A percentile compares a stretch with the other conserved stretches of the same genome.
These are phyloP conservation scores for Pseudogymnoascus destructans DNA, from an alignment of 2,329 filamentous ascomycete genomes.

Conservation along the genomic window DNA sequence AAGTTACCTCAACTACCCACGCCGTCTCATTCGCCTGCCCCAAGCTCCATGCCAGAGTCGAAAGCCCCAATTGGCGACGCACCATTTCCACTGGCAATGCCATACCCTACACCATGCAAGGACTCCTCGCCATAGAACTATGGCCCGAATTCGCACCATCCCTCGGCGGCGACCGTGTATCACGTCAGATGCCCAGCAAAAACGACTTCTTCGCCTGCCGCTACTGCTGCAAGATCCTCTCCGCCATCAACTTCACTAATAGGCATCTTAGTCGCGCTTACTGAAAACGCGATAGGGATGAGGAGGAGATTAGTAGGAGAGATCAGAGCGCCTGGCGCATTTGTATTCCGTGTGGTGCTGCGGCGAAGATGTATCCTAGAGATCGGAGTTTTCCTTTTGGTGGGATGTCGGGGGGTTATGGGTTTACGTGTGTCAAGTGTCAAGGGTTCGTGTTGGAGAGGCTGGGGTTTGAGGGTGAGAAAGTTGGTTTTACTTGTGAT, in stretches of 20 bases:
- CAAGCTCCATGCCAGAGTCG: neutral
- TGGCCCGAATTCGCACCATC: neutral
- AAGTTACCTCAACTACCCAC: neutral
- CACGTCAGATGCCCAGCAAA: neutral
- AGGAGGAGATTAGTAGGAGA: too few relatives aligned
- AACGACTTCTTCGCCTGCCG: neutral
- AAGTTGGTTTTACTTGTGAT: neutral
- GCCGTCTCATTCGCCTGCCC: neutral
- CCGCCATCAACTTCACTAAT: neutral
- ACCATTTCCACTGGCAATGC: too few relatives aligned
- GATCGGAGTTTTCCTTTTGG: neutral
- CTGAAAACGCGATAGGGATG: neutral
- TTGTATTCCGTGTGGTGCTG: neutral
- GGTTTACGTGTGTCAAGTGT: neutral
- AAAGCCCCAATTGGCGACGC: too few relatives aligned
- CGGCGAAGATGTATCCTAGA: neutral
- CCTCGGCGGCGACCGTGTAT: neutral
- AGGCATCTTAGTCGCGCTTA: neutral
- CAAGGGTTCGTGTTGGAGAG: neutral
- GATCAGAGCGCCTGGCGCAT: too few relatives aligned
- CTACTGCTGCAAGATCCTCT: neutral
- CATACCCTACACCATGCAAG: neutral
- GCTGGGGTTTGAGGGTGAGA: neutral
- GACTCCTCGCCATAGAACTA: neutral
- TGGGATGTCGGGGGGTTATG: neutral